Percentiles rank a stretch among this genome's conserved stretches.
phyloP scores from a whole-genome alignment of 192 early-diverging fungal genomes.

The Geosiphon pyriformis region DNA sequence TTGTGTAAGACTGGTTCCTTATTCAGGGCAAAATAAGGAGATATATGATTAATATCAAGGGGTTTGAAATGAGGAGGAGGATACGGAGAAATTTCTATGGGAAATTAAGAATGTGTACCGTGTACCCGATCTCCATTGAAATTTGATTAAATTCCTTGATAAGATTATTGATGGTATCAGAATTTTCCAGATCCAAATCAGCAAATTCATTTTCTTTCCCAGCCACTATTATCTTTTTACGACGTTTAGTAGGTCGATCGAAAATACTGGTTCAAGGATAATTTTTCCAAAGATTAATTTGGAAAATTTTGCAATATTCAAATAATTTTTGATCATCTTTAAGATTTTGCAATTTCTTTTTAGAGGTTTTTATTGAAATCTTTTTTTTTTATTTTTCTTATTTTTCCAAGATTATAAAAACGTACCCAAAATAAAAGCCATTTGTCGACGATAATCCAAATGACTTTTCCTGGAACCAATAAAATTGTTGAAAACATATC shows the following conservation, averaged over 20 bases:
- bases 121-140: background rate
- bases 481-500: too few species aligned
- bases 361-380: background rate
- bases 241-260: background rate
- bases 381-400: background rate
- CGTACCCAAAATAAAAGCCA: slow-evolving; percentile 1
- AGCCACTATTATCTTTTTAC: background rate
- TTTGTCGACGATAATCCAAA: background rate
- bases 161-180: slow-evolving; percentile 5
- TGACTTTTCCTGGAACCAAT: background rate
- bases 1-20: slow-evolving; percentile 9
- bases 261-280: background rate
- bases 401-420: background rate
- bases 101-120: background rate
- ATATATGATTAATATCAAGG: background rate
- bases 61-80: background rate
- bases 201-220: background rate
- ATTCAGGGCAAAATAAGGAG: background rate
- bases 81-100: background rate
- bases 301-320: too few species aligned
- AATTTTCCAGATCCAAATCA: slow-evolving; percentile 4
- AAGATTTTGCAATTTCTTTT: background rate
- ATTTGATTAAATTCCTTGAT: slow-evolving; percentile 8
- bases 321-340: background rate
- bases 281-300: too few species aligned